Evolutionary conservation across 2,329 filamentous ascomycete genomes (phyloP).

Genomic region (Penicillium sp.): DNA sequence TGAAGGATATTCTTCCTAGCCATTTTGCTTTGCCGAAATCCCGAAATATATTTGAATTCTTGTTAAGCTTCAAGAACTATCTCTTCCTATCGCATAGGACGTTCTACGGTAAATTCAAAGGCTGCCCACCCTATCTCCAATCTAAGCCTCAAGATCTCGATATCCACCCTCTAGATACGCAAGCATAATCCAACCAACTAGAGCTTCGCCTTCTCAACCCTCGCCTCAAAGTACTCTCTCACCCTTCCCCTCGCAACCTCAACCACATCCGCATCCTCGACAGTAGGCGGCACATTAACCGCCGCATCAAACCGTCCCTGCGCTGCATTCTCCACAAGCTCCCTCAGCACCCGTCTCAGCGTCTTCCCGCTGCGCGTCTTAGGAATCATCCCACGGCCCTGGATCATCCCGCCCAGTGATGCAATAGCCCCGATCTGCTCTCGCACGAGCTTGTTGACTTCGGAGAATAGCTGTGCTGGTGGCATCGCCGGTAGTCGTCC

Average conservation of each 20-base stretch:
- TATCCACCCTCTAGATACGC: background rate
- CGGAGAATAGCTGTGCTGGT: slow-evolving; percentile 43
- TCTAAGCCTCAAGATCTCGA: background rate
- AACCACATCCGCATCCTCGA: slow-evolving; percentile 73
- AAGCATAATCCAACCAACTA: slow-evolving; percentile 19
- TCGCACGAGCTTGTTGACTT: slow-evolving; percentile 56
- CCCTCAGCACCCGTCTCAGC: slow-evolving; percentile 70
- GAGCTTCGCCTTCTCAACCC: slow-evolving; percentile 42
- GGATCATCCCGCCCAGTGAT: slow-evolving; percentile 76
- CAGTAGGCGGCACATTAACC: slow-evolving; percentile 73
- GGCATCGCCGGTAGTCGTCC: slow-evolving; percentile 30
- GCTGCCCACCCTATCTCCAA: background rate
- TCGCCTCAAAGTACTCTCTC: slow-evolving; percentile 64
- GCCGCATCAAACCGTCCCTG: slow-evolving; percentile 66
- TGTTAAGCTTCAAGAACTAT: no score
- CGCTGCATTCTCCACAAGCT: slow-evolving; percentile 76
- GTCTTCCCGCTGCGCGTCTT: slow-evolving; percentile 93
- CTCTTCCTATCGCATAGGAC: no score
- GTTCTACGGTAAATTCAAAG: no score
- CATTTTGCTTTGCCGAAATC: no score
- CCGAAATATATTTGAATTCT: no score
- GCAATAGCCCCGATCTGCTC: slow-evolving; percentile 84
- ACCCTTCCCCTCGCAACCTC: slow-evolving; percentile 67
- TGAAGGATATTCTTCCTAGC: no score
- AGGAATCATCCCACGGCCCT: slow-evolving; percentile 80